Base-by-base conservation (phyloP, 1,284 basidiomycete species). In the Fistulinella cinereoalba region DNA sequence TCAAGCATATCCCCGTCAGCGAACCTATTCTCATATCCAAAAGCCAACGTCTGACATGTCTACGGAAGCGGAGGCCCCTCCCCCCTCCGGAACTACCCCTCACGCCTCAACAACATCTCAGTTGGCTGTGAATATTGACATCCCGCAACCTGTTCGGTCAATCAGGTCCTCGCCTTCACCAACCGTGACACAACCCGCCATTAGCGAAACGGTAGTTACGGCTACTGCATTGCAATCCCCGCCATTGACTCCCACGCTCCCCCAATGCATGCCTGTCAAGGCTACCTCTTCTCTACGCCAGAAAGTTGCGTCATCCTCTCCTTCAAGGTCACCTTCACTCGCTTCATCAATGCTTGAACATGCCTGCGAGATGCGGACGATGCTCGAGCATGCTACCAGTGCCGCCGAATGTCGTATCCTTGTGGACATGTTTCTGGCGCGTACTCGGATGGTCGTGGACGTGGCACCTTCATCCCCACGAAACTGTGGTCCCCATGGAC, bases 401-500 rank as follows among this genome's bases (percentile, higher is more conserved):
- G 85, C 80, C 32, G 83, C 87, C 50, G 92, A 95, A 70, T 93
- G 91, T 61, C 85, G 88, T 41, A 71, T 93, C 27, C 80, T 94
- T 33, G 74, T 92, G 33, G 85, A 90, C 55, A 86, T 91, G 71
- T 86, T 89, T 65, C 72, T 94, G 43, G 75, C 80, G 19, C 80
- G 81, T 57, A 78, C 85, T 21, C 68, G 76, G 37, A 55, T 69
- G 21, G 25, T 45, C 12, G 29, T 58, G 24, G 63, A 71, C 43
- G 44, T 57, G 31, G 39, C 44, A 11, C 11, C 23, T 9, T 21
- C 51, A 31, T 28, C 47, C n/a, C 33, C 47, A 22, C 50, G n/a
- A 33, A 57, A 57, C 18, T 29, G 42, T 41, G 18, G 43, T 37
- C n/a, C 23, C 16, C 25, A 27, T 31, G 43, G 32, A 53, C 32